Conservation (phyloP, 2,329 filamentous ascomycete species). For the Elsinoe necatrix region DNA sequence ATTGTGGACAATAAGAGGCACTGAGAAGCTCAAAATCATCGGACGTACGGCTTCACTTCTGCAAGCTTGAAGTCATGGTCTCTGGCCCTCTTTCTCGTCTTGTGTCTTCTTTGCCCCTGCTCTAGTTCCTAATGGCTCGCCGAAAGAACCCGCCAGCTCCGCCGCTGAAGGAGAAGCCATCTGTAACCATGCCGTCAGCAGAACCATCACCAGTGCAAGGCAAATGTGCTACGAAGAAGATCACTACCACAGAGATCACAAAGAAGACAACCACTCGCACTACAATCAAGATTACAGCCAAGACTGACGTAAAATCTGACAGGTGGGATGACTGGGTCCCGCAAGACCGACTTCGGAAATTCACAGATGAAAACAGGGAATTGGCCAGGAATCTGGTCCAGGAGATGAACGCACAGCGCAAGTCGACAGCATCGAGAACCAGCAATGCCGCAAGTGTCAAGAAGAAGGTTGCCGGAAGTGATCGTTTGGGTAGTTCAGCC, state of each 20-base stretch:
- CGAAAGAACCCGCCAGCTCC: neutral
- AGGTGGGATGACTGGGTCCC: constrained; percentile 98
- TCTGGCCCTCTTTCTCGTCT: neutral
- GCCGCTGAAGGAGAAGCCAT: neutral
- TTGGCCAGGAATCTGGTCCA: constrained; percentile 66
- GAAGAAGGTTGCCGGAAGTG: constrained; percentile 49
- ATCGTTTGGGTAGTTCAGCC: constrained; percentile 48
- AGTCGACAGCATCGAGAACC: constrained; percentile 35
- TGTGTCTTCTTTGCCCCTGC: neutral
- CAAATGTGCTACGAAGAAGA: neutral
- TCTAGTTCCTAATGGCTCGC: neutral
- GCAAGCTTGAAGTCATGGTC: neutral
- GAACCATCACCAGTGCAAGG: neutral
- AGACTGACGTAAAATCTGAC: constrained; percentile 17
- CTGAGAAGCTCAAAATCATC: neutral
- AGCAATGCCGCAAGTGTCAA: constrained; percentile 39
- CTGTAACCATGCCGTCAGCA: neutral
- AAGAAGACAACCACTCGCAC: neutral
- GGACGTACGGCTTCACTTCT: neutral
- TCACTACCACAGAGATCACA: neutral
- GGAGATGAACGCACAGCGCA: constrained; percentile 55
- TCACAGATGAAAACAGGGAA: constrained; percentile 90
- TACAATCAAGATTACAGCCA: neutral
- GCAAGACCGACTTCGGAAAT: constrained; percentile 85
- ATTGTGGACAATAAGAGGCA: neutral